phyloP scores from a whole-genome alignment of 371 early-diverging fungal genomes.

The Dichotomocladium elegans region DNA sequence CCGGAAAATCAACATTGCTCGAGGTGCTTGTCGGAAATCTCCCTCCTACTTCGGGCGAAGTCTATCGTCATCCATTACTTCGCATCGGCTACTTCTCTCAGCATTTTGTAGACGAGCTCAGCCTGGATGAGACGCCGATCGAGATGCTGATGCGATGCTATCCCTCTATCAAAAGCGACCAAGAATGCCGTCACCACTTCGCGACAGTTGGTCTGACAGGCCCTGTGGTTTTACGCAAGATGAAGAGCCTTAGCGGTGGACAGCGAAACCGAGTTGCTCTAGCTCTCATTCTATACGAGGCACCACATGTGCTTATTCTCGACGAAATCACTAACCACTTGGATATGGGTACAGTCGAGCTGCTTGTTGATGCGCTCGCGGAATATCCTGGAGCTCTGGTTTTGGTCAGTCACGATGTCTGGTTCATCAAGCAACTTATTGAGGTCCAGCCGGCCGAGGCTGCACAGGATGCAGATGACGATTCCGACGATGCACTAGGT shows the following conservation, averaged over 20 bases:
- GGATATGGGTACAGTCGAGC: constrained; percentile 74
- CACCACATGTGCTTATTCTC: constrained; percentile 74
- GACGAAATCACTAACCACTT: constrained; percentile 87
- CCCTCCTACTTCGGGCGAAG: constrained; percentile 51
- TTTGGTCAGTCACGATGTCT: constrained; percentile 71
- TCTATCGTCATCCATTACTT: constrained; percentile 55
- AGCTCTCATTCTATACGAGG: constrained; percentile 57
- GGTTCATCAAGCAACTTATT: constrained; percentile 63
- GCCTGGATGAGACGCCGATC: constrained; percentile 45
- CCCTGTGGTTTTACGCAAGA: constrained; percentile 42
- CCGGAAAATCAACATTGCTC: constrained; percentile 83
- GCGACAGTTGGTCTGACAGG: constrained; percentile 70
- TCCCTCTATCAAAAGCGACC: constrained; percentile 50
- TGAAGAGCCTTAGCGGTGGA: constrained; percentile 67
- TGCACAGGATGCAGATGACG: constrained; percentile 26
- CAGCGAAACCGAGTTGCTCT: constrained; percentile 73
- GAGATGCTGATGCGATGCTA: constrained; percentile 41
- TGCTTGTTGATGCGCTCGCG: constrained; percentile 55
- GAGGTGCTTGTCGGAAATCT: constrained; percentile 64
- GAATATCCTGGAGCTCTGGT: constrained; percentile 62
- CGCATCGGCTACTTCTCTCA: constrained; percentile 81
- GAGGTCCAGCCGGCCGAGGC: constrained; percentile 31
- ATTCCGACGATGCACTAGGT: constrained; percentile 6
- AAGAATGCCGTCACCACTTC: constrained; percentile 60
- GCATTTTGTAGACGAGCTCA: constrained; percentile 65